phyloP scores from a whole-genome alignment of 2,329 filamentous ascomycete genomes.

The Sclerotinia glacialis region DNA sequence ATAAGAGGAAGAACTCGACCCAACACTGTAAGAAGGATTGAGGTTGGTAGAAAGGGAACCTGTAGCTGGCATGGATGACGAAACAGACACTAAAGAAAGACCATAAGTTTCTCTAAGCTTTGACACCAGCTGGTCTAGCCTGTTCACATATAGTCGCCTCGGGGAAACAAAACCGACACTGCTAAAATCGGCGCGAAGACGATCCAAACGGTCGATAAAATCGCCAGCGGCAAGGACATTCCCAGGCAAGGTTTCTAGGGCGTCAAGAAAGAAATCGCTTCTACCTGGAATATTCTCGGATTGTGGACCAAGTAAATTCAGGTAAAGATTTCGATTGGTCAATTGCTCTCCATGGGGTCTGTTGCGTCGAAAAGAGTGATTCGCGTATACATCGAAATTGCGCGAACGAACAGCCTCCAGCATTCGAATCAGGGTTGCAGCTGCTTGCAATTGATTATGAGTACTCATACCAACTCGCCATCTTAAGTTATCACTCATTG shows the following conservation, averaged over 20 bases:
- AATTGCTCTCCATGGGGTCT: slow-evolving; percentile 30
- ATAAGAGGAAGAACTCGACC: slow-evolving; percentile 12
- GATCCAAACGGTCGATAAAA: slow-evolving; percentile 25
- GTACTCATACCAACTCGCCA: slow-evolving; percentile 29
- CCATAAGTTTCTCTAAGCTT: slow-evolving; percentile 11
- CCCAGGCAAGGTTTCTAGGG: slow-evolving; percentile 34
- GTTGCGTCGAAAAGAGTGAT: slow-evolving; percentile 26
- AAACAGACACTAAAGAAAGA: slow-evolving; percentile 4
- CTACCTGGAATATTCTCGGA: slow-evolving; percentile 26
- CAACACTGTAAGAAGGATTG: slow-evolving; percentile 23
- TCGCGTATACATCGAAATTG: slow-evolving; percentile 33
- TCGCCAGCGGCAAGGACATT: slow-evolving; percentile 31
- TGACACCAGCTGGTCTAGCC: slow-evolving; percentile 8
- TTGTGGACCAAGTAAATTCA: slow-evolving; percentile 33
- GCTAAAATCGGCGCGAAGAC: slow-evolving; percentile 1
- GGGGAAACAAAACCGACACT: slow-evolving; percentile 15
- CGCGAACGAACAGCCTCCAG: slow-evolving; percentile 33
- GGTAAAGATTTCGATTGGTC: slow-evolving; percentile 36
- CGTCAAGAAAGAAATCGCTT: slow-evolving; percentile 33
- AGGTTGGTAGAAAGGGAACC: background rate
- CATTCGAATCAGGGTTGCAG: slow-evolving; percentile 31
- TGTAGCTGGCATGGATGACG: background rate
- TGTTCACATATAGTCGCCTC: slow-evolving; percentile 12
- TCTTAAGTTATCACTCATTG: slow-evolving; percentile 29
- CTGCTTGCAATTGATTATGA: slow-evolving; percentile 29